These are phyloP conservation scores for Aphanocladium album DNA, from an alignment of 2,329 filamentous ascomycete genomes.

Conservation along the genomic window DNA sequence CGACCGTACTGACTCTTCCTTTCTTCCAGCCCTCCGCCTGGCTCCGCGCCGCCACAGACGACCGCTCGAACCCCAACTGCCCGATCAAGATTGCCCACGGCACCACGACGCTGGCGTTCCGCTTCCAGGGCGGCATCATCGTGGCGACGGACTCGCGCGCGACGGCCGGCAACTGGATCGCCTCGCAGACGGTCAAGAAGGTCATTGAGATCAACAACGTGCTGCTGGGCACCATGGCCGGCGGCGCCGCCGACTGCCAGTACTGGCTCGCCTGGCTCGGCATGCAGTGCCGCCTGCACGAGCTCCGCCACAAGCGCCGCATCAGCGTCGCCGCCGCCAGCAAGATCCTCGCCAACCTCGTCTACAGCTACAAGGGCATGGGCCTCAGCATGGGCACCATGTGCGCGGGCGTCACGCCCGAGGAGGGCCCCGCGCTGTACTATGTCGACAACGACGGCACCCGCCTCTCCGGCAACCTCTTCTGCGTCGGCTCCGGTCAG, in stretches of 20 bases:
- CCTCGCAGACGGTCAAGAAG: conserved; percentile 99
- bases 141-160: conserved; percentile 97
- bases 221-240: conserved; percentile 95
- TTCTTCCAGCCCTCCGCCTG: conserved; percentile 71
- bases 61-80: conserved; percentile 92
- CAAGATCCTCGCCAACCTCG: conserved; percentile 97
- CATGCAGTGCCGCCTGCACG: conserved; percentile 98
- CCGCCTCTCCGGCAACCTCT: conserved; percentile 85
- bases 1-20: background rate
- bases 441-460: conserved; percentile 97
- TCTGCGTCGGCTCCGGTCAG: conserved; percentile 97
- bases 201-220: conserved; percentile 97
- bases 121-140: conserved; percentile 97
- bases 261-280: conserved; percentile 99
- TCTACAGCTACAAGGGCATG: conserved; percentile 99
- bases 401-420: conserved; percentile 93
- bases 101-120: conserved; percentile 95
- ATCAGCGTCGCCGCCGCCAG: conserved; percentile 96
- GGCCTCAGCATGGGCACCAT: conserved; percentile 98
- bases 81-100: conserved; percentile 99
- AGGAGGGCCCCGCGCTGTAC: conserved; percentile 95
- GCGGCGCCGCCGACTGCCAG: conserved; percentile 97
- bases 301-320: conserved; percentile 97
- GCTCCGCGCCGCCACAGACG: conserved; percentile 95
- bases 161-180: conserved; percentile 98